A percentile compares a stretch with the other conserved stretches of the same genome.
These are phyloP conservation scores for Lodderomyces parapsilosis DNA, from an alignment of 1,139 yeast species.

Conservation along the genomic window DNA sequence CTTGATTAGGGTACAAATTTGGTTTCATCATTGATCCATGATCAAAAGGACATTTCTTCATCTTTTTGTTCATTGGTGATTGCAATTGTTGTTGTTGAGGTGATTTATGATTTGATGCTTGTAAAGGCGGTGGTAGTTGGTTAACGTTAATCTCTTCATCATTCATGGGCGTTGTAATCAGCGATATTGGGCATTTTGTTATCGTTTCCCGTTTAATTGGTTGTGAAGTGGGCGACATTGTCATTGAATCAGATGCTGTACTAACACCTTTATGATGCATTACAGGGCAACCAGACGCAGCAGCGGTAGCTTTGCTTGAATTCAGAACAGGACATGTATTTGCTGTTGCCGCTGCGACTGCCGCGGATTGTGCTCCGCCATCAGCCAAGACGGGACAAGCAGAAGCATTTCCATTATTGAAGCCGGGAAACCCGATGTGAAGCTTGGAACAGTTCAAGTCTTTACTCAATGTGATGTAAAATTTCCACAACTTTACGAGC, in stretches of 20 bases:
- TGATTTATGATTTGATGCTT: conserved; percentile 1
- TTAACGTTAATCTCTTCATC: conserved; percentile 13
- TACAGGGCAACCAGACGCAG: conserved; percentile 3
- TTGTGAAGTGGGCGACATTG: not conserved
- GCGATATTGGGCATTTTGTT: conserved; percentile 32
- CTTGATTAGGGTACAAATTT: conserved; percentile 17
- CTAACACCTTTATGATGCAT: not conserved
- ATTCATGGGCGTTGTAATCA: conserved; percentile 26
- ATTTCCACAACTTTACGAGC: conserved; percentile 40
- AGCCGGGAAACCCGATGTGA: conserved; percentile 35
- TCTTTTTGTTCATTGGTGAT: conserved; percentile 5
- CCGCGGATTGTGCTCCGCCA: conserved; percentile 1
- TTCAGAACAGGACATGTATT: conserved; percentile 1
- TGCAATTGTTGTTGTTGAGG: not conserved
- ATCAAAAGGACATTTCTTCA: conserved; percentile 35
- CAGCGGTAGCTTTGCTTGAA: not conserved
- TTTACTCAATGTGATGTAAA: conserved; percentile 38
- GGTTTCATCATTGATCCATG: conserved; percentile 21
- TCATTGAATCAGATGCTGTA: not conserved
- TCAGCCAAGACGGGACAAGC: conserved; percentile 14
- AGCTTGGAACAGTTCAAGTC: conserved; percentile 33
- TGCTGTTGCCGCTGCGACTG: conserved; percentile 4
- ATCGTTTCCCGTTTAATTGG: conserved; percentile 13
- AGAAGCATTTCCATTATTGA: conserved; percentile 15
- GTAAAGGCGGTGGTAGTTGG: conserved; percentile 6